Evolutionary conservation across 1,139 yeast genomes (phyloP).

Genomic region (Yamadazyma friedrichii): DNA sequence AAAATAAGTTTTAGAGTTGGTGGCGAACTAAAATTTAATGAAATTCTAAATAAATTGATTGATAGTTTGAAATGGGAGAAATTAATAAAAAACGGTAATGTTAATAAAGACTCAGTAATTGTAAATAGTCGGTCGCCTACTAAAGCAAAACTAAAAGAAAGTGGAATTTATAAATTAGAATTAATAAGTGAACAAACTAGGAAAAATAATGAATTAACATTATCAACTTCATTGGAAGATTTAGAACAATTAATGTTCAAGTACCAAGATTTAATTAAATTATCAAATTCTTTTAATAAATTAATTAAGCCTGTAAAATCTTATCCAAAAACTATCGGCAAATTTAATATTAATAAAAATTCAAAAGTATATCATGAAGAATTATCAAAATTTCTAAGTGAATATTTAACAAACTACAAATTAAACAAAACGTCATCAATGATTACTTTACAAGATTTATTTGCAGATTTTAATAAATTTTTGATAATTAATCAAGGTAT

Average conservation of each 20-base stretch:
- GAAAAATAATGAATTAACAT: slow-evolving; percentile 58
- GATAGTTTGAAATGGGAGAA: slow-evolving; percentile 49
- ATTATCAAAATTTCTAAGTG: slow-evolving; percentile 50
- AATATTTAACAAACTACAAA: slow-evolving; percentile 39
- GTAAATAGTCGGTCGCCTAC: slow-evolving; percentile 13
- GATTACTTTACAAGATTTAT: slow-evolving; percentile 43
- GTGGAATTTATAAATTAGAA: slow-evolving; percentile 76
- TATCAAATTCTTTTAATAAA: slow-evolving; percentile 50
- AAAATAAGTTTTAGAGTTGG: slow-evolving; percentile 65
- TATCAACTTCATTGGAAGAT: slow-evolving; percentile 73
- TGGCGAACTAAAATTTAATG: slow-evolving; percentile 51
- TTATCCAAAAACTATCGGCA: slow-evolving; percentile 22
- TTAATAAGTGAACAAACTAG: slow-evolving; percentile 56
- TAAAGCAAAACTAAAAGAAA: slow-evolving; percentile 12
- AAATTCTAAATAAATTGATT: slow-evolving; percentile 39
- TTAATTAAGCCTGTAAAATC: slow-evolving; percentile 19
- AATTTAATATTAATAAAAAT: slow-evolving; percentile 27
- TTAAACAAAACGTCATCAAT: slow-evolving; percentile 35
- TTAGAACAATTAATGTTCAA: slow-evolving; percentile 73
- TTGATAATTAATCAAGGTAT: slow-evolving; percentile 39
- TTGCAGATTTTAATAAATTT: slow-evolving; percentile 43
- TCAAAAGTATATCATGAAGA: slow-evolving; percentile 38
- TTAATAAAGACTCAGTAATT: slow-evolving; percentile 39
- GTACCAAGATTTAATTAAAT: slow-evolving; percentile 68
- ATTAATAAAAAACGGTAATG: slow-evolving; percentile 33